phyloP scores from a whole-genome alignment of 2,329 filamentous ascomycete genomes.

The Fusarium guadeloupense region DNA sequence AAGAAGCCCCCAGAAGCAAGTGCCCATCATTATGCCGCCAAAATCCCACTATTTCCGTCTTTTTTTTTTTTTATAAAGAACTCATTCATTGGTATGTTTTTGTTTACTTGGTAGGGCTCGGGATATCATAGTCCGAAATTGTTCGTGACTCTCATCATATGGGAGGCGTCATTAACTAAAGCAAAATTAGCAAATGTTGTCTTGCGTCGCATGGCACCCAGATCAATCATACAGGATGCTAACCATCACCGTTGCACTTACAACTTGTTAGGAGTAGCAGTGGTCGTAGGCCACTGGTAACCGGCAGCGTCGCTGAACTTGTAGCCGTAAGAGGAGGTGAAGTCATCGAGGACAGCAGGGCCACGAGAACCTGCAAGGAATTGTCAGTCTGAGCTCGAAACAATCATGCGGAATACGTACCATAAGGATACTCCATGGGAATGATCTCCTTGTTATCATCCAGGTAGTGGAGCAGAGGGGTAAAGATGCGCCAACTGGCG shows the following conservation, averaged over 20 bases:
- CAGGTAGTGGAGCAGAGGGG: slow-evolving; percentile 94
- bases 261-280: slow-evolving; percentile 78
- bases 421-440: slow-evolving; percentile 99
- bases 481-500: slow-evolving; percentile 98
- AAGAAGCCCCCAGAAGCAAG: slow-evolving; percentile 33
- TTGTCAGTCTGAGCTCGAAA: not conserved
- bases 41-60: slow-evolving; percentile 25
- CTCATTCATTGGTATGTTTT: slow-evolving; percentile 32
- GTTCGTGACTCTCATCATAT: slow-evolving; percentile 30
- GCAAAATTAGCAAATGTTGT: slow-evolving; percentile 26
- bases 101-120: slow-evolving; percentile 16
- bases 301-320: slow-evolving; percentile 97
- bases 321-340: slow-evolving; percentile 97
- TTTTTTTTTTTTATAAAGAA: slow-evolving; percentile 33
- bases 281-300: slow-evolving; percentile 92
- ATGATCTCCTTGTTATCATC: slow-evolving; percentile 99
- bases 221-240: slow-evolving; percentile 25
- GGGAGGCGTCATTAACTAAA: slow-evolving; percentile 39
- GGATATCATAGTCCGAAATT: slow-evolving; percentile 36
- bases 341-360: slow-evolving; percentile 95
- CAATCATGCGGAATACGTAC: slow-evolving; percentile 58
- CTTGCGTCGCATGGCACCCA: slow-evolving; percentile 4
- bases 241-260: slow-evolving; percentile 59
- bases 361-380: slow-evolving; percentile 84
- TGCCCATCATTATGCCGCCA: slow-evolving; percentile 36